phyloP scores from a whole-genome alignment of 139 green algal genomes.

The Mesostigma viride region DNA sequence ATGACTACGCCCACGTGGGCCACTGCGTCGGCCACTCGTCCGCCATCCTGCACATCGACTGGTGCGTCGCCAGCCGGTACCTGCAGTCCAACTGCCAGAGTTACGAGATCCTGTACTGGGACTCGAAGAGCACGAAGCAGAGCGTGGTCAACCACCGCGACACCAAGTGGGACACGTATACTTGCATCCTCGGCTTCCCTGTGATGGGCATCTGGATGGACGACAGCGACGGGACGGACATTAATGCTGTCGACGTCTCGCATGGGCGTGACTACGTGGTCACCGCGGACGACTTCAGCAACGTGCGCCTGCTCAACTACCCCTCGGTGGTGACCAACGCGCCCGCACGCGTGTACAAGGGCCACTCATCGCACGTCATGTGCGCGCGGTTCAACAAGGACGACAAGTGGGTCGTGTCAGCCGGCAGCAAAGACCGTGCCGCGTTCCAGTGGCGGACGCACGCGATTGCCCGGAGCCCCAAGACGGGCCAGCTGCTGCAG shows the following conservation, averaged over 20 bases:
- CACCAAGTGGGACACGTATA: constrained; percentile 10
- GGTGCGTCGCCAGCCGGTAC: constrained; percentile 19
- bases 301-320: constrained; percentile 18
- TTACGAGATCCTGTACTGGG: constrained; percentile 53
- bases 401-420: background rate
- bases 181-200: constrained; percentile 3
- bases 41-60: constrained; percentile 22
- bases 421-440: constrained; percentile 9
- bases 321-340: constrained; percentile 41
- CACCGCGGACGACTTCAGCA: constrained; percentile 11
- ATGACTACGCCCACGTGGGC: constrained; percentile 12
- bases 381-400: constrained; percentile 37
- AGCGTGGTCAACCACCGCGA: constrained; percentile 27
- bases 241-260: background rate
- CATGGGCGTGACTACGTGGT: constrained; percentile 18
- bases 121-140: constrained; percentile 46
- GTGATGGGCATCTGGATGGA: constrained; percentile 19
- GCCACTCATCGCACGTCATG: constrained; percentile 59
- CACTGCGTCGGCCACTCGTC: constrained; percentile 19
- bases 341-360: constrained; percentile 47
- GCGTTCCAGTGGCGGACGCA: constrained; percentile 18
- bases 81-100: too few species aligned
- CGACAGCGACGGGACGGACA: constrained; percentile 4
- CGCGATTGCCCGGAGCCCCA: background rate
- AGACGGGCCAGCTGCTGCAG: background rate